These are phyloP conservation scores for Inonotus hispidus DNA, from an alignment of 1,284 basidiomycete species.

Conservation along the genomic window DNA sequence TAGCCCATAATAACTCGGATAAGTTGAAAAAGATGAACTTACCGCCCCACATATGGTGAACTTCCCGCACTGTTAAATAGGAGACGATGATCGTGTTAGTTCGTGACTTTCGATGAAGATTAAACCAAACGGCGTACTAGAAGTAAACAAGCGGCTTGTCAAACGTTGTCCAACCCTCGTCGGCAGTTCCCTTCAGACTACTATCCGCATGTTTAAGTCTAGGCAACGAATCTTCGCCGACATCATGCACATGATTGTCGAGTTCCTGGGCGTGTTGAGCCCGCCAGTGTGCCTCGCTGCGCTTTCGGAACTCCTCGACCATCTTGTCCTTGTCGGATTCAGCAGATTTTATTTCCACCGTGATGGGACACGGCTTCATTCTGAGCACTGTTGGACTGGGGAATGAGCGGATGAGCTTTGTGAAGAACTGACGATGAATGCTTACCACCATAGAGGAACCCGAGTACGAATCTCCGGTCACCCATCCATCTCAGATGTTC, in stretches of 20 bases:
- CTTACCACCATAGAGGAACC: constrained; percentile 71
- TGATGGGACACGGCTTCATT: constrained; percentile 63
- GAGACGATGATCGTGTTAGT: constrained; percentile 7
- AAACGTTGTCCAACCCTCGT: constrained; percentile 65
- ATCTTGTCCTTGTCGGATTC: constrained; percentile 73
- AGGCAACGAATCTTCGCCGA: constrained; percentile 32
- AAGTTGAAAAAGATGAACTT: background rate
- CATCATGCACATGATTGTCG: constrained; percentile 10
- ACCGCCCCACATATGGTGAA: constrained; percentile 37
- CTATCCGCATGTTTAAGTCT: constrained; percentile 31
- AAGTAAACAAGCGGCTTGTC: constrained; percentile 70
- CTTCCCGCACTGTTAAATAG: constrained; percentile 34
- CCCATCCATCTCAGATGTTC: constrained; percentile 92
- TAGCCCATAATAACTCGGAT: background rate
- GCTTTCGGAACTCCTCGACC: constrained; percentile 29
- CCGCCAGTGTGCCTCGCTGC: constrained; percentile 1
- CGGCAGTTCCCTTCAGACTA: constrained; percentile 27
- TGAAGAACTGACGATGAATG: background rate
- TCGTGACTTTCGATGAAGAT: background rate
- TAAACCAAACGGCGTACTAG: constrained; percentile 41
- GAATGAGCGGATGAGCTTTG: background rate
- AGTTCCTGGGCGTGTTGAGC: constrained; percentile 1
- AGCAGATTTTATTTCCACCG: constrained; percentile 66
- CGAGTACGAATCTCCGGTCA: constrained; percentile 83
- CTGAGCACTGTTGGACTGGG: constrained; percentile 45